Percentiles rank a stretch among this genome's conserved stretches.
These are phyloP conservation scores for Kwoniella shandongensis DNA, from an alignment of 768 basidiomycete genomes.

Conservation along the genomic window DNA sequence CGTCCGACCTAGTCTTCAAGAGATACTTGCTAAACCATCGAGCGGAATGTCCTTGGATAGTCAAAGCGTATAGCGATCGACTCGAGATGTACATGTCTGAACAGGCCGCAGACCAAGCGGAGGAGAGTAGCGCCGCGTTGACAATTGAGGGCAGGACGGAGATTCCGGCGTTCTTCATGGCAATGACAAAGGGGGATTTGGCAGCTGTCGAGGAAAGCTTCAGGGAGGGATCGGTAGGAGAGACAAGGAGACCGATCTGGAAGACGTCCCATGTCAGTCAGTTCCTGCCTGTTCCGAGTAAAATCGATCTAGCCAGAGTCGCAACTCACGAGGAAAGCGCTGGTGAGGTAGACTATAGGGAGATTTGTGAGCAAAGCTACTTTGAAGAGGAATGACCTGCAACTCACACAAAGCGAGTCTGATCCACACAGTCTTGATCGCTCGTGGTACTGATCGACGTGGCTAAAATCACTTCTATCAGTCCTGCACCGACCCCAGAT, in stretches of 20 bases:
- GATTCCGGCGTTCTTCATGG: conserved; percentile 36
- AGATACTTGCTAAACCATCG: conserved; percentile 37
- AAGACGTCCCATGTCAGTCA: background rate
- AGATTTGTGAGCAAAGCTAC: background rate
- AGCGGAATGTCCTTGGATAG: conserved; percentile 47
- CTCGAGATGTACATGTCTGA: conserved; percentile 42
- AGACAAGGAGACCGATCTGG: conserved; percentile 45
- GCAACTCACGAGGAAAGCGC: conserved; percentile 29
- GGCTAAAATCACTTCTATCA: no score
- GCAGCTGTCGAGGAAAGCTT: conserved; percentile 33
- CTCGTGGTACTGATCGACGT: conserved; percentile 14
- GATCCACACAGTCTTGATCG: conserved; percentile 11
- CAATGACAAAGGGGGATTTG: conserved; percentile 42
- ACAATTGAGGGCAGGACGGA: conserved; percentile 44
- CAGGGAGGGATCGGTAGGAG: conserved; percentile 32
- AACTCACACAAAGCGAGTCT: conserved; percentile 20
- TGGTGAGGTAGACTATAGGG: conserved; percentile 26
- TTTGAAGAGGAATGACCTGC: no score
- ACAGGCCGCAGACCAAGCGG: conserved; percentile 48
- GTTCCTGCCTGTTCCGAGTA: background rate
- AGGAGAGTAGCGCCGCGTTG: conserved; percentile 45
- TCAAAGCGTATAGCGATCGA: conserved; percentile 48
- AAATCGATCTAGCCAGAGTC: no score
- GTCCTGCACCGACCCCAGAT: no score
- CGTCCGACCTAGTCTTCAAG: conserved; percentile 23